phyloP scores from a whole-genome alignment of 2,329 filamentous ascomycete species.

The Myrmaecium sp. region DNA sequence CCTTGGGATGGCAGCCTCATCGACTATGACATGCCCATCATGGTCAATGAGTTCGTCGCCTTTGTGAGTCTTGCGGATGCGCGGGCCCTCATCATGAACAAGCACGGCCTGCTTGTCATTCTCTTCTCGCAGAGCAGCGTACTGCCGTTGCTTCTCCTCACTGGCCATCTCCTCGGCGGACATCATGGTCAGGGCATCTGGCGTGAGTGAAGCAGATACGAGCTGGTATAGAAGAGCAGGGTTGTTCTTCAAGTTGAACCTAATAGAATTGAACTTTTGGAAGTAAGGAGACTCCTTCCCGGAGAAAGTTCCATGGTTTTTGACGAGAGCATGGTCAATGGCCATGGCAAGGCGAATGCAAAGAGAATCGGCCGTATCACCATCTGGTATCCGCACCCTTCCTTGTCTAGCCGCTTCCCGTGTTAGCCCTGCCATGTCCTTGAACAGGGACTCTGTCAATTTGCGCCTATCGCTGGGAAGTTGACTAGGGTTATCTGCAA shows the following conservation, averaged over 20 bases:
- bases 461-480: constrained; percentile 51
- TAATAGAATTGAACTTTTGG: constrained; percentile 54
- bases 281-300: constrained; percentile 32
- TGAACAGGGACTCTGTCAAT: constrained; percentile 53
- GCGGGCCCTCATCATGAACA: constrained; percentile 54
- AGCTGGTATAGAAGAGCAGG: constrained; percentile 58
- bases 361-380: constrained; percentile 44
- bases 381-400: constrained; percentile 44
- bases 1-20: constrained; percentile 20
- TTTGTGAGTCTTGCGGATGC: constrained; percentile 31
- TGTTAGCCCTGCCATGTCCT: constrained; percentile 50
- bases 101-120: constrained; percentile 75
- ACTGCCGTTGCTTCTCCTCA: constrained; percentile 67
- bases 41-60: constrained; percentile 21
- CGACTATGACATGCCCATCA: constrained; percentile 27
- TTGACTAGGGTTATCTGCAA: constrained; percentile 28
- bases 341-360: constrained; percentile 57
- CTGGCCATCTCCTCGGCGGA: constrained; percentile 79
- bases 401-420: constrained; percentile 49
- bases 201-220: constrained; percentile 52
- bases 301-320: constrained; percentile 34
- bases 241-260: constrained; percentile 83
- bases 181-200: constrained; percentile 74
- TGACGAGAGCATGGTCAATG: constrained; percentile 55
- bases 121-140: constrained; percentile 58